These are phyloP conservation scores for Eimeria sp. DNA, from an alignment of 169 alveolate genomes.

Conservation along the genomic window DNA sequence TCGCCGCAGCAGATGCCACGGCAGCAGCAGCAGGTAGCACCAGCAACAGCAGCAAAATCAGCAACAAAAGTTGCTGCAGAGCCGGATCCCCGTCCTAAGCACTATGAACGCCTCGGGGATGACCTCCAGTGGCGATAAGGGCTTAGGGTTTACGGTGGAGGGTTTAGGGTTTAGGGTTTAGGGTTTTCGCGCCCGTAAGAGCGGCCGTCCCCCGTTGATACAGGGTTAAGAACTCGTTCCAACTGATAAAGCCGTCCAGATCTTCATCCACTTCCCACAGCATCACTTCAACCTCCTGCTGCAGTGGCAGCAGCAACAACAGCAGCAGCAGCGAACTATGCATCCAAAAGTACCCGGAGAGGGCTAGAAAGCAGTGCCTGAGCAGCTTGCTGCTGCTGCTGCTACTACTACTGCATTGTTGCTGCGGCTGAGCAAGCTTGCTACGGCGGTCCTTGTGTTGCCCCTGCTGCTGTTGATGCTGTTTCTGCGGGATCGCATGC, in stretches of 20 bases:
- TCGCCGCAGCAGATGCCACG: not conserved
- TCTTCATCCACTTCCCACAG: slow-evolving; percentile 96
- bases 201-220: slow-evolving; percentile 94
- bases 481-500: not conserved
- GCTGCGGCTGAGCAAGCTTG: not conserved
- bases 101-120: not conserved
- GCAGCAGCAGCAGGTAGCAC: not conserved
- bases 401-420: slow-evolving; percentile 11
- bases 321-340: not conserved
- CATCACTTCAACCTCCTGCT: slow-evolving; percentile 91
- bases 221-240: slow-evolving; percentile 94
- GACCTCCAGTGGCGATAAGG: not conserved
- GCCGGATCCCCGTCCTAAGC: not conserved
- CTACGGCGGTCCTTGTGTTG: not conserved
- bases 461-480: slow-evolving; percentile 12
- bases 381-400: not conserved
- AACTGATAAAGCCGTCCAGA: slow-evolving; percentile 91
- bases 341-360: not conserved
- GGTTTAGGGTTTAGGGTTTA: not conserved
- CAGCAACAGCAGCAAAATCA: not conserved
- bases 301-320: slow-evolving; percentile 22
- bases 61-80: not conserved
- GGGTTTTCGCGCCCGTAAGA: slow-evolving; percentile 84
- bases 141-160: slow-evolving; percentile 24
- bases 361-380: not conserved